These are phyloP conservation scores for Musa balbisiana DNA, from an alignment of 202 grass and related monocot species.

Conservation along the genomic window DNA sequence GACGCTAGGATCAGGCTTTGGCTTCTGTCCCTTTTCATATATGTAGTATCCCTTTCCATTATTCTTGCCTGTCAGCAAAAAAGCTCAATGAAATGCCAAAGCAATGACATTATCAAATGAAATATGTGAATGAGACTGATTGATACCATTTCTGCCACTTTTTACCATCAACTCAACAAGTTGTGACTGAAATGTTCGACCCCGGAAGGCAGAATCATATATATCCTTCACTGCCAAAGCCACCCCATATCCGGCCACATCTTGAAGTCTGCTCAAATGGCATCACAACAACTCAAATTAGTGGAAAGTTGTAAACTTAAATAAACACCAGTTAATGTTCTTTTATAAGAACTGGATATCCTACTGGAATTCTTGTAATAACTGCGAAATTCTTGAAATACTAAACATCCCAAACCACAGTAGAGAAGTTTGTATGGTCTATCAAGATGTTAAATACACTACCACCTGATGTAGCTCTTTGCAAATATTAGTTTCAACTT, in stretches of 20 bases:
- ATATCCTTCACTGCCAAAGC: constrained; percentile 82
- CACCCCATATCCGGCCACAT: constrained; percentile 98
- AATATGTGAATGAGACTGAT: constrained; percentile 25
- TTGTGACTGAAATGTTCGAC: constrained; percentile 42
- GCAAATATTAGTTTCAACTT: too few relatives aligned
- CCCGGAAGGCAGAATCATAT: constrained; percentile 53
- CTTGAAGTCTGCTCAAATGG: constrained; percentile 50
- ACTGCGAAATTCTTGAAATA: too few relatives aligned
- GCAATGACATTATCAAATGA: constrained; percentile 12
- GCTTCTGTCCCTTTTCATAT: constrained; percentile 90
- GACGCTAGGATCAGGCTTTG: constrained; percentile 84
- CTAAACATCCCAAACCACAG: too few relatives aligned
- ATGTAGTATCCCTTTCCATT: constrained; percentile 95
- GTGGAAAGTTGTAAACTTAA: not conserved
- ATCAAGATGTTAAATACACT: too few relatives aligned
- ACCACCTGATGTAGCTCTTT: too few relatives aligned
- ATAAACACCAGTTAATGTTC: not conserved
- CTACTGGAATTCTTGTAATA: too few relatives aligned
- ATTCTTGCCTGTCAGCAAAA: constrained; percentile 51
- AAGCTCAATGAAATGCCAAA: not conserved
- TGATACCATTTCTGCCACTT: constrained; percentile 72
- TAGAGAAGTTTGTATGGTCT: too few relatives aligned
- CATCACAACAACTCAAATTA: not conserved
- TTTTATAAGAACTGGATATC: too few relatives aligned
- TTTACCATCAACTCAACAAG: constrained; percentile 60